These are phyloP conservation scores for Mycena citricolor DNA, from an alignment of 1,284 basidiomycete genomes.

Conservation along the genomic window DNA sequence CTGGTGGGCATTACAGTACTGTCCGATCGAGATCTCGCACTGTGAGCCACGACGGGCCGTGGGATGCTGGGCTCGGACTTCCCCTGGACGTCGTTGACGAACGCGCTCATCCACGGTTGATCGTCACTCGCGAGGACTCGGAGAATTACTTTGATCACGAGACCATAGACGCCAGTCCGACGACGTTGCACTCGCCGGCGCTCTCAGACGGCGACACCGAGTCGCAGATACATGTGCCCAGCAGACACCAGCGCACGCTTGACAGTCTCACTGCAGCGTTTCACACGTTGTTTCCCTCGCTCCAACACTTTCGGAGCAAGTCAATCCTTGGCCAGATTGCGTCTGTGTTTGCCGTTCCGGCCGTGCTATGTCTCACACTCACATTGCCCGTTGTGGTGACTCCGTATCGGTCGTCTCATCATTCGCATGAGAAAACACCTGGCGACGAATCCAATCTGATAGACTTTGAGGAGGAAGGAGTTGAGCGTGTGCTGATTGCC, in stretches of 20 bases:
- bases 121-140: constrained; percentile 32
- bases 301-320: constrained; percentile 76
- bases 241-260: constrained; percentile 42
- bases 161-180: constrained; percentile 38
- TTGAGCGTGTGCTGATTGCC: constrained; percentile 59
- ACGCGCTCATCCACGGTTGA: constrained; percentile 35
- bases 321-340: constrained; percentile 73
- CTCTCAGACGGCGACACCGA: constrained; percentile 41
- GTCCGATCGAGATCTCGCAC: constrained; percentile 36
- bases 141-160: constrained; percentile 22
- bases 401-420: constrained; percentile 44
- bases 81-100: constrained; percentile 54
- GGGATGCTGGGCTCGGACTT: constrained; percentile 49
- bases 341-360: constrained; percentile 82
- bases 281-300: constrained; percentile 82
- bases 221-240: constrained; percentile 41
- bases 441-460: constrained; percentile 46
- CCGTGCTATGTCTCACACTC: constrained; percentile 82
- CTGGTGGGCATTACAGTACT: constrained; percentile 68
- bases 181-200: constrained; percentile 56
- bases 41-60: constrained; percentile 36
- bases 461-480: constrained; percentile 71
- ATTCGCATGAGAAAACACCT: constrained; percentile 46
- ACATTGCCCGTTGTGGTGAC: constrained; percentile 89
- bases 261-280: constrained; percentile 42